Conservation (phyloP, 495 filamentous ascomycete genomes). For the Aspergillus taichungensis region DNA sequence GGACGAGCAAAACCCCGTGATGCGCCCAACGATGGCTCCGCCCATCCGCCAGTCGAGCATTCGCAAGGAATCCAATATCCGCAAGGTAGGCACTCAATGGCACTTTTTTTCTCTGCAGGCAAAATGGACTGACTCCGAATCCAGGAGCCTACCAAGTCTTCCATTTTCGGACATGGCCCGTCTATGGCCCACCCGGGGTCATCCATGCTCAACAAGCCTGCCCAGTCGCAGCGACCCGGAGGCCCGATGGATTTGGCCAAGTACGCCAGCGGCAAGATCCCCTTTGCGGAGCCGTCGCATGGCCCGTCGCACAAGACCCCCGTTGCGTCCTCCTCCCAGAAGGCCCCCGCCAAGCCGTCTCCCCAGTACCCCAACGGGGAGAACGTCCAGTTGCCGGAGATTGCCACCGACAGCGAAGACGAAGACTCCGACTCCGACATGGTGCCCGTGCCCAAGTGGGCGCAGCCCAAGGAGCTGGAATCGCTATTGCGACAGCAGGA, state of each 20-base stretch:
- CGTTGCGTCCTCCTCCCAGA: slow-evolving; percentile 31
- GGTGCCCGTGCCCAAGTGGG: slow-evolving; percentile 69
- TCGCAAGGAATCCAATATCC: slow-evolving; percentile 50
- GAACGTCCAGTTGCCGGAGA: slow-evolving; percentile 75
- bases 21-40: slow-evolving; percentile 60
- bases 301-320: slow-evolving; percentile 50
- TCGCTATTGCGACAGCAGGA: slow-evolving; percentile 66
- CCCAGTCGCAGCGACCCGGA: slow-evolving; percentile 46
- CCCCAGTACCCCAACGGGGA: slow-evolving; percentile 76
- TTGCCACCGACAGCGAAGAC: slow-evolving; percentile 80
- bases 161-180: slow-evolving; percentile 53
- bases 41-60: slow-evolving; percentile 76
- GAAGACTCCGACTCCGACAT: slow-evolving; percentile 56
- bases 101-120: background rate
- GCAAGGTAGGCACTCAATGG: slow-evolving; percentile 3
- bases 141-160: slow-evolving; percentile 52
- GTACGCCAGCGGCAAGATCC: slow-evolving; percentile 77
- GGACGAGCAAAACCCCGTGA: slow-evolving; percentile 42
- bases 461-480: slow-evolving; percentile 69
- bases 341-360: slow-evolving; percentile 51
- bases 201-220: slow-evolving; percentile 30
- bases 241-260: slow-evolving; percentile 73
- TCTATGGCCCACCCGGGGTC: slow-evolving; percentile 35
- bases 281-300: slow-evolving; percentile 67
- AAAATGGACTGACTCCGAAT: slow-evolving; percentile 12